Evolutionary conservation across 352 stramenopile species (phyloP).

Genomic region (Phytophthora tentaculata): DNA sequence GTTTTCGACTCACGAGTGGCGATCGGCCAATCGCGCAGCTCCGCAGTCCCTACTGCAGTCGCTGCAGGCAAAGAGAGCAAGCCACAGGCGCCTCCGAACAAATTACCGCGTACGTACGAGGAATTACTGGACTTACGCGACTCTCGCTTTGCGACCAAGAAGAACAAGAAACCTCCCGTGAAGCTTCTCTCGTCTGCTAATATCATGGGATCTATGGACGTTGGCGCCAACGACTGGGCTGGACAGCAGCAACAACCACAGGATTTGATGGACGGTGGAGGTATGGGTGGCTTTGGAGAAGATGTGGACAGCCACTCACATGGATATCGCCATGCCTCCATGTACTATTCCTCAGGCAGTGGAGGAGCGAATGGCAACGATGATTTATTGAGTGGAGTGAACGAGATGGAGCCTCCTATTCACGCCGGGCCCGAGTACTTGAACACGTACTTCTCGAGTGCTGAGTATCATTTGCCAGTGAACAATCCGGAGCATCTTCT

Average conservation of each 20-base stretch:
- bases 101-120: slow-evolving; percentile 78
- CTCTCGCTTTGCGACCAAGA: slow-evolving; percentile 79
- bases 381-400: slow-evolving; percentile 28
- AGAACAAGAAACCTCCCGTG: slow-evolving; percentile 74
- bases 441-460: slow-evolving; percentile 72
- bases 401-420: slow-evolving; percentile 57
- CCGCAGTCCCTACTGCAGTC: slow-evolving; percentile 48
- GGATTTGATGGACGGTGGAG: slow-evolving; percentile 39
- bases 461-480: slow-evolving; percentile 72
- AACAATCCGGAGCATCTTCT: slow-evolving; percentile 76
- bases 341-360: slow-evolving; percentile 50
- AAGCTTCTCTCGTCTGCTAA: slow-evolving; percentile 59
- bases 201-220: slow-evolving; percentile 60
- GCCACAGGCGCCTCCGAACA: slow-evolving; percentile 38
- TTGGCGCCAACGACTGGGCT: slow-evolving; percentile 58
- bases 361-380: slow-evolving; percentile 33
- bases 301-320: slow-evolving; percentile 39
- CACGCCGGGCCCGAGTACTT: slow-evolving; percentile 77
- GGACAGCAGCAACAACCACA: slow-evolving; percentile 41
- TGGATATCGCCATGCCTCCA: slow-evolving; percentile 40
- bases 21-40: background rate
- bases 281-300: slow-evolving; percentile 43
- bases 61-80: slow-evolving; percentile 62
- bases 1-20: too few relatives aligned
- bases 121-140: slow-evolving; percentile 78